phyloP scores from a whole-genome alignment of 78 protist species.

The Cyanophora paradoxa region DNA sequence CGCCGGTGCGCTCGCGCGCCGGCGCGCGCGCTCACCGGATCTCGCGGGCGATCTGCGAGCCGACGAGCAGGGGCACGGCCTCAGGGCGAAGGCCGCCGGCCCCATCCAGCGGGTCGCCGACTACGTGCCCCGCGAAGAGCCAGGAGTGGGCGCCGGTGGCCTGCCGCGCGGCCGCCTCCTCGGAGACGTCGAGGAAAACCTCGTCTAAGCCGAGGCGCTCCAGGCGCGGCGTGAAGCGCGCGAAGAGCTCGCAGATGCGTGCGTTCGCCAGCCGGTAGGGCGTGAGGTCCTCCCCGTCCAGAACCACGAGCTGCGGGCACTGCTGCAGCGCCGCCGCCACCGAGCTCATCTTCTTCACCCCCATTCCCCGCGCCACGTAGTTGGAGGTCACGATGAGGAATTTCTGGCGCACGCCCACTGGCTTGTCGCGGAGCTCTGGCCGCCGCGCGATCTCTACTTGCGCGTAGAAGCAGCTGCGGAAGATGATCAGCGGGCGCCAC shows the following conservation, averaged over 20 bases:
- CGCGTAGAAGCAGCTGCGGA: slow-evolving; percentile 11
- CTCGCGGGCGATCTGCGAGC: too few species aligned
- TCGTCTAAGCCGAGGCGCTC: background rate
- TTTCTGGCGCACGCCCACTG: slow-evolving; percentile 11
- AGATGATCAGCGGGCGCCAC: too few species aligned
- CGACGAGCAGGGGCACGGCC: too few species aligned
- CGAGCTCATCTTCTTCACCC: background rate
- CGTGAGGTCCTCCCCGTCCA: slow-evolving; percentile 1
- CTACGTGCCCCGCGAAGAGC: background rate
- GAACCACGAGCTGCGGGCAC: background rate
- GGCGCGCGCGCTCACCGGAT: background rate
- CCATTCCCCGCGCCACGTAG: slow-evolving; percentile 11
- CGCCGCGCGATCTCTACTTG: background rate
- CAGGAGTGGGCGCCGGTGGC: background rate
- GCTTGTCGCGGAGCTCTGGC: background rate
- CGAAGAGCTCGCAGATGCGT: background rate
- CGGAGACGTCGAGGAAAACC: background rate
- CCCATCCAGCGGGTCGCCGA: too few species aligned
- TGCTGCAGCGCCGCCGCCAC: background rate
- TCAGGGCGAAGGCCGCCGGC: too few species aligned
- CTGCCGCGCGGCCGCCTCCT: too few species aligned
- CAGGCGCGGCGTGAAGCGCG: background rate
- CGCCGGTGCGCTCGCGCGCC: background rate
- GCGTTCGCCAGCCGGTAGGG: background rate
- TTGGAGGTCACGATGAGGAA: slow-evolving; percentile 7